Evolutionary conservation across 2,329 filamentous ascomycete genomes (phyloP), one percentile per base, ranked within the genome.

Genomic region (Teratosphaeria epicoccoides): DNA sequence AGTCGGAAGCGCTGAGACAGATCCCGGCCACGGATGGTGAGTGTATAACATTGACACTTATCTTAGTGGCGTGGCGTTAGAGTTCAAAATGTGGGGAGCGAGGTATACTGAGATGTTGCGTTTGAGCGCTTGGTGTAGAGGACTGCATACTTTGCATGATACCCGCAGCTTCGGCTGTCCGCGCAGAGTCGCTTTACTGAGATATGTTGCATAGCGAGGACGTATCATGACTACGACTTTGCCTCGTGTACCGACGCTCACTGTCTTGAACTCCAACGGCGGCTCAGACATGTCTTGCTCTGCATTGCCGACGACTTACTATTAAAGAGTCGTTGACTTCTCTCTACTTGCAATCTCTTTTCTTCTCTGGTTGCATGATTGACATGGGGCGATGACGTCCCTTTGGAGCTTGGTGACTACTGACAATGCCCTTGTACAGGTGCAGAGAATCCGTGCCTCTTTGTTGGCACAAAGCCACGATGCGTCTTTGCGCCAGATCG

Each of bases 1-100:
- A 61, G 53, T 45, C 53, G 59, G 6, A 62, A 59, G 52, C 55
- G 58, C 45, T 63, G 20, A 46, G 44, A 40, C 33, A 7, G 6
- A 6, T 6, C 9, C 10, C n/a, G n/a, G 49, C 59, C 24, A 17
- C 17, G 25, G 22, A 23, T 28, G 54, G 23, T n/a, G 10, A 20
- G 17, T 25, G 22, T 43, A 45, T 33, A 43, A 17, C 24, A 45
- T 46, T 14, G 44, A 20, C 9, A 17, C 17, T 25, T 1, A 26
- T 23, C 44, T 20, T 46, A 44, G 43, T 17, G 26, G 33, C 33
- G 20, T 40, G 33, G 33, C 33, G 24, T 28, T 28, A 25, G 11
- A 33, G 20, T 26, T 26, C 26, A 26, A 26, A 23, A 24, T 29
- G 20, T 47, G 20, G n/a, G 43, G 43, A 26, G 46, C 4, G 6